Base-by-base conservation (phyloP, 2,329 filamentous ascomycete genomes). In the Exophiala oligosperma region DNA sequence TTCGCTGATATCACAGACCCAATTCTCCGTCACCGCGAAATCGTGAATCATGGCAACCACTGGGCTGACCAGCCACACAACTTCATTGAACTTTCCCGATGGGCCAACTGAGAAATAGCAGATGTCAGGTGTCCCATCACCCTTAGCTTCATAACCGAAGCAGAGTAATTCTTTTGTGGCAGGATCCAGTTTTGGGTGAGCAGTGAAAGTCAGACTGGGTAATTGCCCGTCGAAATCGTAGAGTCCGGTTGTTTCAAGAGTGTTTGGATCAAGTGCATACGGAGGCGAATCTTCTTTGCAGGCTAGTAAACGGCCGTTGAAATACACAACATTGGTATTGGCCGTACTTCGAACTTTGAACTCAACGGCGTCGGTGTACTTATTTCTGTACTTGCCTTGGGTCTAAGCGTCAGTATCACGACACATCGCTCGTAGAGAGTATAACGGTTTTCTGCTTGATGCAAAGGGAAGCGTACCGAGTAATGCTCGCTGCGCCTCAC, bases 281-380 rank as follows among this genome's bases (percentile, higher is more conserved):
- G 81, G 81, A 1, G 80, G 82, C 2, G 80, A 76, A 26, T 77
- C 76, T 2, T 82, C 77, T 64, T 85, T 86, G 37, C 5, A 21
- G 11, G 49, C 49, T 4, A 52, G 37, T 52, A 85, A 65, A 48
- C 81, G 76, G 0, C 82, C 82, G 6, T 81, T 72, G 78, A 81
- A 86, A 64, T 80, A 83, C 1, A 81, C 73, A n/a, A 86, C 72
- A 56, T 86, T 86, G 1, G 83, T 86, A 62, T 86, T 86, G 2
- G 79, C 74, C 0, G 75, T 76, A 14, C 63, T 72, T 40, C 69
- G 66, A 9, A 73, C 56, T 24, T 68, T 67, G 48, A 71, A 68
- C 49, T 71, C 64, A 12, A 74, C 70, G 1, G 70, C 70, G 61
- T 76, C 72, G 3, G 74, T 76, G 60, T 64, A 75, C 26, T 68